These are phyloP conservation scores for Peniophora sp. DNA, from an alignment of 1,284 basidiomycete genomes.

Conservation along the genomic window DNA sequence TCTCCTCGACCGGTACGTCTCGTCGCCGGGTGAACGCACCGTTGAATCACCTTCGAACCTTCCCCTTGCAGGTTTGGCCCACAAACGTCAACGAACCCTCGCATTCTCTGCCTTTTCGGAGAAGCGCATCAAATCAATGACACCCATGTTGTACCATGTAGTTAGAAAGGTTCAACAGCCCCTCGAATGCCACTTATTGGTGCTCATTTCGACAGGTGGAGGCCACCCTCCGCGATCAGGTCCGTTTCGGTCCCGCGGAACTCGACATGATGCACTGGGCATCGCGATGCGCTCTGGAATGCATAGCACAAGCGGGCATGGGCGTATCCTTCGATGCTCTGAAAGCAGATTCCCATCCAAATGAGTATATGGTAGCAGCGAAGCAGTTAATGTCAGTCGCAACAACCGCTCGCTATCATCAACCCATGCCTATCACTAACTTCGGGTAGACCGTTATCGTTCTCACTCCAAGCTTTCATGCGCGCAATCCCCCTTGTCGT, in stretches of 20 bases:
- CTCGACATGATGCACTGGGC: slow-evolving; percentile 44
- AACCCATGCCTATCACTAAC: not conserved
- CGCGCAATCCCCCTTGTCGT: slow-evolving; percentile 7
- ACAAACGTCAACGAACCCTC: slow-evolving; percentile 7
- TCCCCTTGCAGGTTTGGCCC: slow-evolving; percentile 2
- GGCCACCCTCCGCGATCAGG: not conserved
- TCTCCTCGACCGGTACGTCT: slow-evolving; percentile 7
- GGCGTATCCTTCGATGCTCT: slow-evolving; percentile 48
- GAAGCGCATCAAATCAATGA: slow-evolving; percentile 4
- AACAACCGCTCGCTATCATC: not conserved
- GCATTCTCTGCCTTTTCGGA: slow-evolving; percentile 6
- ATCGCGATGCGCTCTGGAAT: slow-evolving; percentile 41
- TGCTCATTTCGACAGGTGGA: not conserved
- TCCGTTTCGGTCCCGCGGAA: slow-evolving; percentile 8
- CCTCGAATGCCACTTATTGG: too few species aligned
- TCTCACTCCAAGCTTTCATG: slow-evolving; percentile 9
- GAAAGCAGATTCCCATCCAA: slow-evolving; percentile 19
- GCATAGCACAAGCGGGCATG: slow-evolving; percentile 38
- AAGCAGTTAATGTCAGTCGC: slow-evolving; percentile 8
- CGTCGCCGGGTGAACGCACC: not conserved
- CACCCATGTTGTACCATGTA: slow-evolving; percentile 9
- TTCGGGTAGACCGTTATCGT: slow-evolving; percentile 6
- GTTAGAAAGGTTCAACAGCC: too few species aligned
- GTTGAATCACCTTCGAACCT: not conserved
- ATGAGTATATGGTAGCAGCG: slow-evolving; percentile 6